Evolutionary conservation across 2,329 filamentous ascomycete genomes (phyloP), one percentile per base, ranked within the genome.

Genomic region (Ophiostoma quercus): DNA sequence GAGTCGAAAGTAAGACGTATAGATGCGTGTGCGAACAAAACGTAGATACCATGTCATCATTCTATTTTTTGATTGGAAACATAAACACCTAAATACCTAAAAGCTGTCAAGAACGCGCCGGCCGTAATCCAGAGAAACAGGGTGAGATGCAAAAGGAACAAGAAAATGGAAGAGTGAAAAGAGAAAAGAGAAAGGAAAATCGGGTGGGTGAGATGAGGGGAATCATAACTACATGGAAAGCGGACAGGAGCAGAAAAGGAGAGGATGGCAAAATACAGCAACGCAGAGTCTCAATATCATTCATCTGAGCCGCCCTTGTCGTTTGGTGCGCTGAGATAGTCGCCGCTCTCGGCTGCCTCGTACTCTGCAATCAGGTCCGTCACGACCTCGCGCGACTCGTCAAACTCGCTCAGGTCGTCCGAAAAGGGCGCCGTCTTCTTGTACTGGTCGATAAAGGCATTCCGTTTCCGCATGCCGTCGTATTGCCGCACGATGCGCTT

Each of bases 371-470:
- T 94, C 73, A 98, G 82, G 78, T 97, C 94, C 76, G 90, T 88
- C 25, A 98, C 94, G 5, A 98, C 94, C 77, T 95, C 90, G 74
- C 92, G 88, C 43, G 95, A 92, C 79, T 97, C 94, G 78, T 99
- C 96, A 76, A 99, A 99, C 79, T 99, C 94, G 74, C 91, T 87
- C 60, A 99, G 82, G 62, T 94, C 95, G 74, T 98, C 94, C 0
- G 92, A 85, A 79, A 99, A 99, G 0, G 94, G 92, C 0, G 92
- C 90, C 71, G 96, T 96, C 79, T 95, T 95, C 82, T 97, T 98
- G 82, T 99, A 99, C 66, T 88, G 89, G 75, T 99, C 95, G 76
- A 99, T 86, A 80, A 98, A 99, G 67, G 95, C 95, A 78, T 98
- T 98, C 68, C 94, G 91, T 81, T 98, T 98, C 71, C 95, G 87